phyloP scores from a whole-genome alignment of 202 grass and related monocot genomes.

The Panicum virgatum region DNA sequence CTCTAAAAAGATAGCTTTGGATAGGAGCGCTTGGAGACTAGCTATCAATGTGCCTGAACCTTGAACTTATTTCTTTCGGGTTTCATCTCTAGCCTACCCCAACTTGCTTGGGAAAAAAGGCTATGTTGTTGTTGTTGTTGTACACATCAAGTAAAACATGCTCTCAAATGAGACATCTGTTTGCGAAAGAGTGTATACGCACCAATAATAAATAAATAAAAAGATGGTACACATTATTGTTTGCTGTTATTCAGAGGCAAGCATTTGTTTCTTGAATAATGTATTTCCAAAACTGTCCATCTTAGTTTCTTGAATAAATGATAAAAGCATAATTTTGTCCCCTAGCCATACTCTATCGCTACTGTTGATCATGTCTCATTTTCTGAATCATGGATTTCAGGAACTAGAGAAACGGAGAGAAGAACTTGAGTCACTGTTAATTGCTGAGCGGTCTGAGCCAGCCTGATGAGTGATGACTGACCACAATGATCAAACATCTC shows the following conservation, averaged over 20 bases:
- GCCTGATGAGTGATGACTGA: conserved; percentile 46
- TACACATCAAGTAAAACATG: no score
- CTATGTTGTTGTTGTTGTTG: no score
- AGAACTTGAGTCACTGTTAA: conserved; percentile 77
- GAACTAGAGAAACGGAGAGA: conserved; percentile 78
- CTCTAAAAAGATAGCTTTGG: no score
- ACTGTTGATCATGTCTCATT: conserved; percentile 16
- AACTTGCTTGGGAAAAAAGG: no score
- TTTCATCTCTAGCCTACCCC: no score
- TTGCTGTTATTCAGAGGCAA: background rate
- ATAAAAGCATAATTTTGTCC: background rate
- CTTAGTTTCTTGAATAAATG: background rate
- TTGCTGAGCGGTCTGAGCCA: conserved; percentile 48
- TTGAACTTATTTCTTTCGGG: no score
- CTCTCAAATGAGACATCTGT: no score
- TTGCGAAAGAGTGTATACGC: no score
- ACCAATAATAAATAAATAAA: no score
- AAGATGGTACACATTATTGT: background rate
- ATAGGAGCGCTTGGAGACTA: no score
- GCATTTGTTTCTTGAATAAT: background rate
- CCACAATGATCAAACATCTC: background rate
- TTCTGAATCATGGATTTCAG: conserved; percentile 44
- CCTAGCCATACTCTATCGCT: background rate
- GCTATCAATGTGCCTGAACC: no score
- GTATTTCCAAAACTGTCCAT: background rate